Percentiles rank a stretch among this genome's conserved stretches.
phyloP scores from a whole-genome alignment of 306 rosid species.

The Astragalus membranaceus region DNA sequence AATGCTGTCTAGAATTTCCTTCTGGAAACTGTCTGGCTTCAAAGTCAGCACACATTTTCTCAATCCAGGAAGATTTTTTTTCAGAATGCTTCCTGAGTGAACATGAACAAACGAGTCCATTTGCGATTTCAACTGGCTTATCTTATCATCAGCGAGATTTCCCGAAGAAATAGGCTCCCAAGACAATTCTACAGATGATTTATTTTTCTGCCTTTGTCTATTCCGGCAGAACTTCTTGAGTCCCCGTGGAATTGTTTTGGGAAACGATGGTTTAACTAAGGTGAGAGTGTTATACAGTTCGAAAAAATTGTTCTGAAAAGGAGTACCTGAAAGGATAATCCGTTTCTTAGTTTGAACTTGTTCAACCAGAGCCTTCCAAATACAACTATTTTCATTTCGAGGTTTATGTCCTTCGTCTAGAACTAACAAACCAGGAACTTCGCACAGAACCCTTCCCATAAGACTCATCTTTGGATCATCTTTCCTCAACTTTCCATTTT shows the following conservation, averaged over 20 bases:
- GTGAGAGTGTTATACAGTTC: conserved; percentile 28
- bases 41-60: conserved; percentile 28
- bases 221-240: conserved; percentile 32
- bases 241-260: neutral
- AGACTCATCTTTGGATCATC: neutral
- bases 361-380: conserved; percentile 23
- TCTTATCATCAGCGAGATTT: neutral
- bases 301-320: conserved; percentile 35
- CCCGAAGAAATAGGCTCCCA: neutral
- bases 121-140: conserved; percentile 15
- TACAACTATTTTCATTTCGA: conserved; percentile 16
- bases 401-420: conserved; percentile 43
- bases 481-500: too few species aligned
- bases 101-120: conserved; percentile 38
- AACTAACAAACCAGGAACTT: conserved; percentile 31
- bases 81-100: conserved; percentile 32
- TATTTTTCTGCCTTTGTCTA: neutral
- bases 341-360: conserved; percentile 7
- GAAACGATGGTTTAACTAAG: conserved; percentile 27
- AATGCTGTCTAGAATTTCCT: conserved; percentile 17
- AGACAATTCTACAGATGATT: neutral
- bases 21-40: conserved; percentile 24
- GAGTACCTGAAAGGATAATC: conserved; percentile 38
- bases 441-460: conserved; percentile 20
- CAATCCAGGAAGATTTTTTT: conserved; percentile 32